Percentiles rank a stretch among this genome's conserved stretches.
Evolutionary conservation across 1,139 yeast species (phyloP).

Genomic region (Nakaseomyces glabratus): DNA sequence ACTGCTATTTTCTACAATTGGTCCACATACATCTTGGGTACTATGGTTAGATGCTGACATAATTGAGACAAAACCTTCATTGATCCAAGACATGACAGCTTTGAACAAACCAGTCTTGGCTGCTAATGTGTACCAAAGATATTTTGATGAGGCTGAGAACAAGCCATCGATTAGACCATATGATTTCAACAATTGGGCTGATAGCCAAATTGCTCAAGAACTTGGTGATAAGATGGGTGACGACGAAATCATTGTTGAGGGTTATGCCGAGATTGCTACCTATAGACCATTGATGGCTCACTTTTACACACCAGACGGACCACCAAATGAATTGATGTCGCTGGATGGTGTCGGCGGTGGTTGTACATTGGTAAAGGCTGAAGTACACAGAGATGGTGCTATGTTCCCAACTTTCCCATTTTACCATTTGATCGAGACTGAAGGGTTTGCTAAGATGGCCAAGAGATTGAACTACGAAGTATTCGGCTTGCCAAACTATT

Average conservation of each 20-base stretch:
- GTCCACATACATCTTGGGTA: slow-evolving; percentile 89
- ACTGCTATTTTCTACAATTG: slow-evolving; percentile 75
- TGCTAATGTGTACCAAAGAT: slow-evolving; percentile 89
- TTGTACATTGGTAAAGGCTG: slow-evolving; percentile 89
- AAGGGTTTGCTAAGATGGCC: slow-evolving; percentile 98
- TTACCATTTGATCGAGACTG: slow-evolving; percentile 92
- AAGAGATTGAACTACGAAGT: slow-evolving; percentile 86
- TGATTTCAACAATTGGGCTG: slow-evolving; percentile 95
- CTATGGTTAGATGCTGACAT: slow-evolving; percentile 94
- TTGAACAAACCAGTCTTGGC: slow-evolving; percentile 83
- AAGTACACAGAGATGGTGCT: slow-evolving; percentile 97
- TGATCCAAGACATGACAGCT: slow-evolving; percentile 78
- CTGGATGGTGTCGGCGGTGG: slow-evolving; percentile 98
- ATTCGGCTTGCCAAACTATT: slow-evolving; percentile 85
- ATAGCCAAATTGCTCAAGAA: slow-evolving; percentile 73
- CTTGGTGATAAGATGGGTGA: slow-evolving; percentile 64
- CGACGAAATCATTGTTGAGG: slow-evolving; percentile 89
- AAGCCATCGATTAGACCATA: slow-evolving; percentile 70
- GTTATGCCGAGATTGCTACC: slow-evolving; percentile 86
- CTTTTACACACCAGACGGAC: slow-evolving; percentile 60
- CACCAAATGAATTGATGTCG: slow-evolving; percentile 54
- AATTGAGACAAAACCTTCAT: slow-evolving; percentile 71
- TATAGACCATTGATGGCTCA: slow-evolving; percentile 95
- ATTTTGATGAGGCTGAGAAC: slow-evolving; percentile 47
- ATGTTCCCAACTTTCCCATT: slow-evolving; percentile 99